Conservation (phyloP, 345 rosid species). For the Boechera stricta region DNA sequence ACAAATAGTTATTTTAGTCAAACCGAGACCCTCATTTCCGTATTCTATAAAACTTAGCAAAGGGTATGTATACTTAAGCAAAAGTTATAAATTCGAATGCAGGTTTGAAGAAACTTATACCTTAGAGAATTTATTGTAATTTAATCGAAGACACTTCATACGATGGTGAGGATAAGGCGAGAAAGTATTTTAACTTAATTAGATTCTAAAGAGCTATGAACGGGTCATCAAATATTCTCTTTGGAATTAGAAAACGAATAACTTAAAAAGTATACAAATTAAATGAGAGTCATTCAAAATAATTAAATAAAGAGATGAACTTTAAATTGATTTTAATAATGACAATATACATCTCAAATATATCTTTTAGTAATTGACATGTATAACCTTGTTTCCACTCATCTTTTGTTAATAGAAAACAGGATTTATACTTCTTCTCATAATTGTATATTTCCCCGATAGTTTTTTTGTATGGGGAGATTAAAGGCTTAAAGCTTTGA, state of each 20-base stretch:
- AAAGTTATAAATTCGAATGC: slow-evolving; percentile 2
- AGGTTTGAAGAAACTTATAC: background rate
- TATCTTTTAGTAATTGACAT: too few relatives aligned
- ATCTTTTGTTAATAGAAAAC: background rate
- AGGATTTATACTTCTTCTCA: background rate
- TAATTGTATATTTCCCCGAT: background rate
- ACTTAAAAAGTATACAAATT: background rate
- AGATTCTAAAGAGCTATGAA: slow-evolving; percentile 2
- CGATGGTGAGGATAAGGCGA: background rate
- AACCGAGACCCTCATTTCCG: slow-evolving; percentile 15
- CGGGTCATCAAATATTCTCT: background rate
- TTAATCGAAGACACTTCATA: background rate
- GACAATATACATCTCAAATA: background rate
- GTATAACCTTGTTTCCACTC: background rate
- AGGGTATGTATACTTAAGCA: background rate
- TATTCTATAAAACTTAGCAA: background rate
- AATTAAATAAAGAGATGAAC: background rate
- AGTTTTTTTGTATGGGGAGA: background rate
- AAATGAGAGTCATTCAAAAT: background rate
- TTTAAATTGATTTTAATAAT: background rate
- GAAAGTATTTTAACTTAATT: background rate
- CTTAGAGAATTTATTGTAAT: background rate
- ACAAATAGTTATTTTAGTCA: background rate
- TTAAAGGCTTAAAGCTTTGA: background rate
- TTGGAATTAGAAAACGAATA: slow-evolving; percentile 1